phyloP scores from a whole-genome alignment of 345 rosid genomes.

The Syzygium jambos region DNA sequence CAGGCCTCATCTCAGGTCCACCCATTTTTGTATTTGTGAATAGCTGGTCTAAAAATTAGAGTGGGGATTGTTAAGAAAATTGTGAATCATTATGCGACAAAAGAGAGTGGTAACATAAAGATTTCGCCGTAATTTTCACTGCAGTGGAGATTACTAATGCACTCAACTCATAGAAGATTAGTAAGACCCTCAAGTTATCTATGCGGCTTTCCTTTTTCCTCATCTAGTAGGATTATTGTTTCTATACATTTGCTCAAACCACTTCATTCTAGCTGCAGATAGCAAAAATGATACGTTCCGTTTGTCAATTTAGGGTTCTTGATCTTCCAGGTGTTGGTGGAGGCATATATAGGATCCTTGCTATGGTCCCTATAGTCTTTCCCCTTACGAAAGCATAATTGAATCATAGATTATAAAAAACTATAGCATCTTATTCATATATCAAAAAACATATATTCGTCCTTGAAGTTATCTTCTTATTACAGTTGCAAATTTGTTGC shows the following conservation, averaged over 20 bases:
- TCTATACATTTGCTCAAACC: neutral
- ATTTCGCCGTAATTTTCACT: neutral
- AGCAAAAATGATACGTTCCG: neutral
- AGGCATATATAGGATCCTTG: neutral
- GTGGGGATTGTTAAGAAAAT: neutral
- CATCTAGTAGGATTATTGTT: neutral
- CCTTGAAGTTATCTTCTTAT: neutral
- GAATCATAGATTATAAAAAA: neutral
- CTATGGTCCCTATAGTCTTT: neutral
- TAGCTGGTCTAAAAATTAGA: neutral
- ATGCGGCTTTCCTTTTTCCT: no score
- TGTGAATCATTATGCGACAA: neutral
- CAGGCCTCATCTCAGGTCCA: neutral
- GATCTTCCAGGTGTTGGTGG: neutral
- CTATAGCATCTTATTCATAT: neutral
- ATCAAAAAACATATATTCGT: accelerated
- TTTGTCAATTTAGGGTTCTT: neutral
- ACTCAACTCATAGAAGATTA: no score
- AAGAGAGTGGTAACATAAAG: neutral
- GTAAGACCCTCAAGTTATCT: no score
- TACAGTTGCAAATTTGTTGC: no score
- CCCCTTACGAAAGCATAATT: neutral
- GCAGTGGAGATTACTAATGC: no score
- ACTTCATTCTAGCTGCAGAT: neutral
- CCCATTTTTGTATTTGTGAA: neutral